Base-by-base conservation (phyloP, 108 stramenopile species). In the Cyclotella cryptica region DNA sequence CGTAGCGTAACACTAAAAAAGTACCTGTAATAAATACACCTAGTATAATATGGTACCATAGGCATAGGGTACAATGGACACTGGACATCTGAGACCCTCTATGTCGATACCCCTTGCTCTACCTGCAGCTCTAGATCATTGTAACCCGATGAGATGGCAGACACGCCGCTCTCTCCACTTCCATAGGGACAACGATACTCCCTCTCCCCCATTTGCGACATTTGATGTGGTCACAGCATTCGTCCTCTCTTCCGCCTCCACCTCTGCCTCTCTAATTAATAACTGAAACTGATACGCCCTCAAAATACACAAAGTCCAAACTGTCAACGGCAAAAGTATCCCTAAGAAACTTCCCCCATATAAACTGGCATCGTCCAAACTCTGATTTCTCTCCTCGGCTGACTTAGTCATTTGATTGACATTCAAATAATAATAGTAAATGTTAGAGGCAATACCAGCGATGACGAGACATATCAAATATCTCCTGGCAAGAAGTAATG, bases 301-400 rank as follows among this genome's bases (percentile, higher is more conserved):
- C 11, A 88, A 35, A 60, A 87, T 88, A 68, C 91, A 95, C 49
- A 95, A 13, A 45, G 81, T 44, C 93, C 93, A 95, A 2, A 95
- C 85, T 30, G 84, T 67, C 66, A 89, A 39, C 3, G 93, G 93
- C 59, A 92, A 35, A 27, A 89, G 42, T 41, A 95, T 87, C 17
- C 86, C 87, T 24, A 86, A 77, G 46, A 92, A 82, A 3, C 88
- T 81, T n/a, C 78, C 73, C 8, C 81, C 66, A 46, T 82, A 78
- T 57, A 85, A 71, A 64, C 57, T 43, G 19, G 70, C 14, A 22
- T 55, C 24, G 59, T 79, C 83, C 18, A 79, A 39, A 17, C 14
- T 43, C 43, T 69, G 42, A 52, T 79, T 75, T 11, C 43, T 49
- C 45, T 79, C 66, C 41, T 79, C 62, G 26, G 82, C 76, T 9